Conservation (phyloP, 1,284 basidiomycete species). For the Trametes hirsuta region DNA sequence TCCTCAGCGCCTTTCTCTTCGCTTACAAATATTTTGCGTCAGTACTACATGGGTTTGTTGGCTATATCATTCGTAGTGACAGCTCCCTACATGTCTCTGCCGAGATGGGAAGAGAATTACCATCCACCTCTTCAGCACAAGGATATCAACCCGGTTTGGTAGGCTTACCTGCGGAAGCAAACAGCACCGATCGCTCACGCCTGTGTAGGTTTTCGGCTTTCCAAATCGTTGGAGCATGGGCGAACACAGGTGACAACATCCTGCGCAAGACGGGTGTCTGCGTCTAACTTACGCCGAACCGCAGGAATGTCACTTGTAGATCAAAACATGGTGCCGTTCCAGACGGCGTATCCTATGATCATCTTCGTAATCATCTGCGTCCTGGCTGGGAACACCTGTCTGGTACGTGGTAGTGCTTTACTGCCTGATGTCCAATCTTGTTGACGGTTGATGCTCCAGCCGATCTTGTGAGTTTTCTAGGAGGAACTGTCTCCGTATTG, state of each 20-base stretch:
- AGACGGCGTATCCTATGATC: conserved; percentile 61
- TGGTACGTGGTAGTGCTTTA: conserved; percentile 41
- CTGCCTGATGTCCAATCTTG: neutral
- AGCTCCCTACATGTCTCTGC: conserved; percentile 51
- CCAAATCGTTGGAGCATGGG: conserved; percentile 62
- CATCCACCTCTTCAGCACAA: conserved; percentile 37
- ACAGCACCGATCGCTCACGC: neutral
- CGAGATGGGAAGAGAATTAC: conserved; percentile 37
- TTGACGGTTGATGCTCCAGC: neutral
- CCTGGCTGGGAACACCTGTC: conserved; percentile 67
- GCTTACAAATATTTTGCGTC: neutral
- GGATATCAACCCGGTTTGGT: conserved; percentile 48
- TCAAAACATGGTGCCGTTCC: conserved; percentile 60
- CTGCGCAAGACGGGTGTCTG: no score
- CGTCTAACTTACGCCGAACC: neutral
- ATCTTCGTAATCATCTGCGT: conserved; percentile 51
- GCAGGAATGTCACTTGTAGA: conserved; percentile 62
- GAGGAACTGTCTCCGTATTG: neutral
- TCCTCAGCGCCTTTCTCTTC: no score
- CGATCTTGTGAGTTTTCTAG: conserved; percentile 18
- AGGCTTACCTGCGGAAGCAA: neutral
- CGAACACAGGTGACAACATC: conserved; percentile 52
- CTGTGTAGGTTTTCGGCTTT: conserved; percentile 58
- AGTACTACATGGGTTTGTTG: conserved; percentile 59
- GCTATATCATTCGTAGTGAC: conserved; percentile 62